Evolutionary conservation across 1,284 basidiomycete species (phyloP).

Genomic region (Cutaneotrichosporon curvatum): DNA sequence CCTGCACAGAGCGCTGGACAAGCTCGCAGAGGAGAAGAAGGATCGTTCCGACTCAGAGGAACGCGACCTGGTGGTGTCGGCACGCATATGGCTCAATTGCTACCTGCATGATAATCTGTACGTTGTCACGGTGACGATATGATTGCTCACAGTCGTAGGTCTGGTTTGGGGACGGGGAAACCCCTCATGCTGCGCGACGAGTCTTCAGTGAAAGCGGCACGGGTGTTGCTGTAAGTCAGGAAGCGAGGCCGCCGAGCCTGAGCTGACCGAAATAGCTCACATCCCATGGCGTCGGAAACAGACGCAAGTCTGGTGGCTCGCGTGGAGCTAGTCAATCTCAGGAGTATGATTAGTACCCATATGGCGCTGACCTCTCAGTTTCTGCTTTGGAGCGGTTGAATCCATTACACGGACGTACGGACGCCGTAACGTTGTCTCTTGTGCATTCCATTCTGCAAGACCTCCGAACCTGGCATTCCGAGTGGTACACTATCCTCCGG

Average conservation of each 20-base stretch:
- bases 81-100: constrained; percentile 85
- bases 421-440: constrained; percentile 72
- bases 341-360: constrained; percentile 19
- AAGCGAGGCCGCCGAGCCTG: background rate
- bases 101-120: constrained; percentile 52
- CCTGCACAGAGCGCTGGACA: constrained; percentile 80
- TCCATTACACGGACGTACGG: constrained; percentile 77
- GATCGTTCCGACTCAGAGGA: constrained; percentile 74
- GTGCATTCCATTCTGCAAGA: constrained; percentile 77
- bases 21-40: constrained; percentile 54
- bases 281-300: constrained; percentile 76
- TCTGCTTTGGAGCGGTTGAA: constrained; percentile 83
- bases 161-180: constrained; percentile 82
- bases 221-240: constrained; percentile 56
- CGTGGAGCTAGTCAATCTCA: constrained; percentile 79
- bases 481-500: constrained; percentile 77
- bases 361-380: constrained; percentile 49
- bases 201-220: constrained; percentile 73
- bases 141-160: constrained; percentile 50
- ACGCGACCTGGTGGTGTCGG: constrained; percentile 77
- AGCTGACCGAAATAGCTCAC: constrained; percentile 44
- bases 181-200: constrained; percentile 84
- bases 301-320: constrained; percentile 79
- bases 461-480: constrained; percentile 65
- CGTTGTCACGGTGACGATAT: constrained; percentile 6